Conservation (phyloP, 148 eudicot species). For the Limonium bicolor region DNA sequence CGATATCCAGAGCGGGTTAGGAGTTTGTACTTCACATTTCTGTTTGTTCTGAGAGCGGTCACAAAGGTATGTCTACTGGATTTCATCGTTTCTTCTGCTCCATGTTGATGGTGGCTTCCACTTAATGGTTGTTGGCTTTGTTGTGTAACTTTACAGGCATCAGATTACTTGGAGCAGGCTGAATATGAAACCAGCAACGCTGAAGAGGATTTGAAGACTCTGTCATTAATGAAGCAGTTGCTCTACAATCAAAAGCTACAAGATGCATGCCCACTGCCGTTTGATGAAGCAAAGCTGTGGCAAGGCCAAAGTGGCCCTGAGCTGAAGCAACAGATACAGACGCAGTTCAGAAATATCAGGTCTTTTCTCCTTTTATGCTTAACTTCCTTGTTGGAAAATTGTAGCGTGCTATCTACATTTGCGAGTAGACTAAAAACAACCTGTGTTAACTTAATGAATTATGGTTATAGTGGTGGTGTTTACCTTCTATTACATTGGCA, state of each 20-base stretch:
- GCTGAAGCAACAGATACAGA: conserved; percentile 44
- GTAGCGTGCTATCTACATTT: too few relatives aligned
- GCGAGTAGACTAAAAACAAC: too few relatives aligned
- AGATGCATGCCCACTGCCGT: conserved; percentile 69
- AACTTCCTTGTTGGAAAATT: not conserved
- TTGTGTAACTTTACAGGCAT: conserved; percentile 20
- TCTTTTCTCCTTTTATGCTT: conserved; percentile 4
- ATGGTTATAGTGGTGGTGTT: too few relatives aligned
- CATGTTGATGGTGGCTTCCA: too few relatives aligned
- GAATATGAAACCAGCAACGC: conserved; percentile 63
- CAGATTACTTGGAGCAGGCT: conserved; percentile 64
- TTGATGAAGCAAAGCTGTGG: conserved; percentile 74
- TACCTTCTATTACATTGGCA: too few relatives aligned
- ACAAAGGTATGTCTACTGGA: conserved; percentile 29
- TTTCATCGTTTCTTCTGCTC: not conserved
- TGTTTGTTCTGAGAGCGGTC: conserved; percentile 72
- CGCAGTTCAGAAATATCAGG: conserved; percentile 63
- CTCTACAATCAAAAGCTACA: conserved; percentile 44
- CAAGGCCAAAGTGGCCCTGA: conserved; percentile 60
- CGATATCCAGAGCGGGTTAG: conserved; percentile 59
- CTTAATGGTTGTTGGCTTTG: too few relatives aligned
- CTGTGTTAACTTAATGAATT: too few relatives aligned
- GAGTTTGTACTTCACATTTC: conserved; percentile 67
- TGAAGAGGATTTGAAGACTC: conserved; percentile 49
- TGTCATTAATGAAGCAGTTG: conserved; percentile 37